These are phyloP conservation scores for Fusarium nisikadoi DNA, from an alignment of 2,329 filamentous ascomycete genomes.

Conservation along the genomic window DNA sequence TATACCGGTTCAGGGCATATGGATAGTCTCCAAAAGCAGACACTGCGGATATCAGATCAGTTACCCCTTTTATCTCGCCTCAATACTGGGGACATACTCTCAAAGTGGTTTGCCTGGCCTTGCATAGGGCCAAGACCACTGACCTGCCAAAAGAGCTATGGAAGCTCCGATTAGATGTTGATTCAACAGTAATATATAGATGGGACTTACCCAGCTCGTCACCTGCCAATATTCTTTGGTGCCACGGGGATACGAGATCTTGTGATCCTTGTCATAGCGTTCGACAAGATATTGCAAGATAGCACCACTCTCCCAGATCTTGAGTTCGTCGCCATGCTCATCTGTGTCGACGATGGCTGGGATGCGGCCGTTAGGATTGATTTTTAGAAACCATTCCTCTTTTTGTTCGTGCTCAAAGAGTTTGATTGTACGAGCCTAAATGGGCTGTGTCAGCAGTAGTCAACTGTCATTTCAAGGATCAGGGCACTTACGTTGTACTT, in stretches of 20 bases:
- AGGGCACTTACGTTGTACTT: slow-evolving; percentile 70
- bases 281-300: slow-evolving; percentile 87
- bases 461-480: too few relatives aligned
- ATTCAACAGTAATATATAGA: not conserved
- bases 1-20: slow-evolving; percentile 84
- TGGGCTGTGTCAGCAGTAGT: not conserved
- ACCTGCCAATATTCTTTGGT: slow-evolving; percentile 80
- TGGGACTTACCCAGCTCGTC: slow-evolving; percentile 73
- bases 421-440: slow-evolving; percentile 67
- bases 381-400: slow-evolving; percentile 84
- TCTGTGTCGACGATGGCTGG: slow-evolving; percentile 85
- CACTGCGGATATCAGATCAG: slow-evolving; percentile 47
- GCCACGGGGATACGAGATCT: slow-evolving; percentile 80
- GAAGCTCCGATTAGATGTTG: not conserved
- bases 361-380: slow-evolving; percentile 93
- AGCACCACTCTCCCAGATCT: slow-evolving; percentile 82
- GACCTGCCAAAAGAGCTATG: slow-evolving; percentile 75
- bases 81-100: slow-evolving; percentile 54
- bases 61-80: not conserved
- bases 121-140: slow-evolving; percentile 85
- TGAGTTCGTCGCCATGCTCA: slow-evolving; percentile 75
- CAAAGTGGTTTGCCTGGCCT: slow-evolving; percentile 83
- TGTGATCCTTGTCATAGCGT: slow-evolving; percentile 82
- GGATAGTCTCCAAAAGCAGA: slow-evolving; percentile 84
- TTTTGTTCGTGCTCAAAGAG: slow-evolving; percentile 80